Evolutionary conservation across 768 basidiomycete species (phyloP).

Genomic region (Boletus barrowsii): DNA sequence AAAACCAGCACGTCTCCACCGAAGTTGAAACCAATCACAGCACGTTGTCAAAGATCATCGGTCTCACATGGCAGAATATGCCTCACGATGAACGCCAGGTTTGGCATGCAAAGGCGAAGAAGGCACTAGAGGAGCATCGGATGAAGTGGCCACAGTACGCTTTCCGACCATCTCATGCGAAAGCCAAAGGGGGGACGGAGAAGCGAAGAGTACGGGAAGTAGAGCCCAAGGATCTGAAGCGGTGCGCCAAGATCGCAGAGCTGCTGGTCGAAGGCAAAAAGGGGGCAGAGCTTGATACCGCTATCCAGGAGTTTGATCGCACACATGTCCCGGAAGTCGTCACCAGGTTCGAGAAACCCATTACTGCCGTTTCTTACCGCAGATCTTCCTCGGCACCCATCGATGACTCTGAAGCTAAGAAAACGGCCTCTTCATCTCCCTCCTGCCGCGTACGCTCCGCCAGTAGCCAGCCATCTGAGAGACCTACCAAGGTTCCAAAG

Average conservation of each 20-base stretch:
- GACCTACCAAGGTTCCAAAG: slow-evolving; percentile 2
- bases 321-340: slow-evolving; percentile 56
- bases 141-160: slow-evolving; percentile 70
- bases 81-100: slow-evolving; percentile 71
- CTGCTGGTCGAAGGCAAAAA: slow-evolving; percentile 65
- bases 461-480: slow-evolving; percentile 22
- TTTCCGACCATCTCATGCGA: slow-evolving; percentile 59
- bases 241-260: slow-evolving; percentile 66
- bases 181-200: slow-evolving; percentile 29
- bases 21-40: slow-evolving; percentile 81
- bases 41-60: slow-evolving; percentile 82
- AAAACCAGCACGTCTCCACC: slow-evolving; percentile 71
- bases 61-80: slow-evolving; percentile 78
- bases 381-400: slow-evolving; percentile 65
- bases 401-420: slow-evolving; percentile 37
- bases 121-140: slow-evolving; percentile 70
- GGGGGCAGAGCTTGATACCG: slow-evolving; percentile 57
- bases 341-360: slow-evolving; percentile 70
- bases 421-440: slow-evolving; percentile 25
- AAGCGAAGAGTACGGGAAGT: slow-evolving; percentile 36
- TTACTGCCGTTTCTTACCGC: slow-evolving; percentile 67
- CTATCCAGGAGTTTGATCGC: slow-evolving; percentile 58
- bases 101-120: slow-evolving; percentile 76
- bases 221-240: slow-evolving; percentile 51
- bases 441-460: slow-evolving; percentile 20